These are phyloP conservation scores for Cutaneotrichosporon mucoides DNA, from an alignment of 1,284 basidiomycete species.

Conservation along the genomic window DNA sequence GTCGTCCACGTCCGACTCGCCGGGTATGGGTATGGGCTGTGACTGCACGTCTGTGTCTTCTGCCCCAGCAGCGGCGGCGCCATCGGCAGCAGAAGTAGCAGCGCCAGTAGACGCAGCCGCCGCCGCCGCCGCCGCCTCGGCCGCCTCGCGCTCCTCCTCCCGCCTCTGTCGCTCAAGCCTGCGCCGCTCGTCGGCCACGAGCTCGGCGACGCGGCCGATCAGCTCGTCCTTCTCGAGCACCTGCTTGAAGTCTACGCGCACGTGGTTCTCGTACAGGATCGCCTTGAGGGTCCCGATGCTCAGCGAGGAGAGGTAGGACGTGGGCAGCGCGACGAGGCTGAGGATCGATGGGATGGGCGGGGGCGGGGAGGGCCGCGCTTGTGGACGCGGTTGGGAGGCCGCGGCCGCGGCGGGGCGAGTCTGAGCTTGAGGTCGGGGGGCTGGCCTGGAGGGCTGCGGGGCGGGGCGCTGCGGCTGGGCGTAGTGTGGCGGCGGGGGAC, in stretches of 20 bases:
- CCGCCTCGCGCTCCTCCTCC: conserved; percentile 44
- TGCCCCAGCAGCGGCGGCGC: too few relatives aligned
- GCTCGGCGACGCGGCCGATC: conserved; percentile 61
- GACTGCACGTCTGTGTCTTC: too few relatives aligned
- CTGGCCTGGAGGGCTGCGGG: conserved; percentile 4
- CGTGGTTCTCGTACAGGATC: conserved; percentile 61
- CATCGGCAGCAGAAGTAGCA: too few relatives aligned
- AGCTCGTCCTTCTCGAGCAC: conserved; percentile 58
- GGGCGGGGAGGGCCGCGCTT: conserved; percentile 10
- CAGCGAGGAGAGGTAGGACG: conserved; percentile 57
- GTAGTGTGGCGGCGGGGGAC: background rate
- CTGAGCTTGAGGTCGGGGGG: too few relatives aligned
- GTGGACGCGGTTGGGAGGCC: too few relatives aligned
- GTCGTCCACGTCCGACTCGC: too few relatives aligned
- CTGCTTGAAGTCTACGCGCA: conserved; percentile 49
- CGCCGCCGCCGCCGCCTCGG: too few relatives aligned
- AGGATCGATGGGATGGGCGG: conserved; percentile 57
- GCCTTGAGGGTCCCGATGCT: conserved; percentile 66
- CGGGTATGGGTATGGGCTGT: too few relatives aligned
- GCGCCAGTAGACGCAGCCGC: too few relatives aligned
- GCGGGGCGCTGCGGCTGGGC: background rate
- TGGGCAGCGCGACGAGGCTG: conserved; percentile 60
- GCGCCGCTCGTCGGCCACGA: conserved; percentile 63
- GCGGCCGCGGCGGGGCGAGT: too few relatives aligned
- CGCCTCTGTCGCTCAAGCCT: conserved; percentile 46